A percentile compares a stretch with the other conserved stretches of the same genome.
Evolutionary conservation across 2,329 filamentous ascomycete genomes (phyloP).

Genomic region (Furcasterigmium furcatum): DNA sequence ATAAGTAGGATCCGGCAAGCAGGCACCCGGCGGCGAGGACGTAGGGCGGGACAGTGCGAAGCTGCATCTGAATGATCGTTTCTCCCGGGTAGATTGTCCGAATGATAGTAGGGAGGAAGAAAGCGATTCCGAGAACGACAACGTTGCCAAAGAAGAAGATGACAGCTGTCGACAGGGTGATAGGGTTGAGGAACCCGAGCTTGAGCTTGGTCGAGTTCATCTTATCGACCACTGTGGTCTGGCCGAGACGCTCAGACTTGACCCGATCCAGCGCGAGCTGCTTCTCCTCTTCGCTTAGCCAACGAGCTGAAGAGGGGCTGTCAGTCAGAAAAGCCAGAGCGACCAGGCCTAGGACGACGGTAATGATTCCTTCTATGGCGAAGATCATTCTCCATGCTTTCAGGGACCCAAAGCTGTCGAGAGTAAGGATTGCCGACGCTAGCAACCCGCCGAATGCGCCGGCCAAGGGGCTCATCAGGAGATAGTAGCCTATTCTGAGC

Average conservation of each 20-base stretch:
- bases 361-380: too few relatives aligned
- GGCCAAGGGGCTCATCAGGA: constrained; percentile 35
- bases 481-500: constrained; percentile 39
- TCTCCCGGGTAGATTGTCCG: constrained; percentile 61
- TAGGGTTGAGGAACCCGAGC: constrained; percentile 61
- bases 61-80: constrained; percentile 58
- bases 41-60: constrained; percentile 69
- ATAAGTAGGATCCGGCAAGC: constrained; percentile 53
- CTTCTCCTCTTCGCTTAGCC: constrained; percentile 64
- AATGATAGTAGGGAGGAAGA: constrained; percentile 71
- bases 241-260: constrained; percentile 64
- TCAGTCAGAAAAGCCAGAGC: constrained; percentile 65
- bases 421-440: constrained; percentile 48
- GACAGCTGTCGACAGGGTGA: constrained; percentile 44
- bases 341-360: constrained; percentile 52
- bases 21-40: constrained; percentile 63
- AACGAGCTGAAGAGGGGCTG: constrained; percentile 63
- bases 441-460: constrained; percentile 43
- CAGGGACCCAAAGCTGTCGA: constrained; percentile 52
- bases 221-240: constrained; percentile 62
- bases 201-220: constrained; percentile 65
- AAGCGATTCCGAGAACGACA: constrained; percentile 68
- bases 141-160: constrained; percentile 66
- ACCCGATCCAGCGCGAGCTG: constrained; percentile 62
- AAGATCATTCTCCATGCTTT: constrained; percentile 68